A percentile compares a stretch with the other conserved stretches of the same genome.
These are phyloP conservation scores for Trichocladium uniseriatum DNA, from an alignment of 495 filamentous ascomycete species.

Conservation along the genomic window DNA sequence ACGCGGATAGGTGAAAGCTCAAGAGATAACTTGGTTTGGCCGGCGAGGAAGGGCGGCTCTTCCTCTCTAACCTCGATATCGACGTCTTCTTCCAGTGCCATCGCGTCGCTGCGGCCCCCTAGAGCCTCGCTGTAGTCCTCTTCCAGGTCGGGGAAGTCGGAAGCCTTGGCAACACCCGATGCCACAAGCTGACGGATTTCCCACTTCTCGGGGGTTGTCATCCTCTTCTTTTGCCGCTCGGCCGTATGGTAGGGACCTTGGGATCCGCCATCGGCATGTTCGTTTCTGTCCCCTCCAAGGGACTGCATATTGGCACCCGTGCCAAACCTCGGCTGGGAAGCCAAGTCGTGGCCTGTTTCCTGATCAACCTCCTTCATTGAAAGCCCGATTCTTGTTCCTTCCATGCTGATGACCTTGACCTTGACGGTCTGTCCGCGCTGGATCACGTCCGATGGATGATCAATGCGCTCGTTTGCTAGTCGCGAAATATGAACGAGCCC, in stretches of 20 bases:
- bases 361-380: constrained; percentile 99
- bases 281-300: constrained; percentile 30
- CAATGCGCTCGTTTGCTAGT: constrained; percentile 82
- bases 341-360: constrained; percentile 72
- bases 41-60: constrained; percentile 90
- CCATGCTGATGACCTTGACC: constrained; percentile 84
- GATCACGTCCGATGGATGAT: constrained; percentile 83
- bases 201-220: constrained; percentile 95
- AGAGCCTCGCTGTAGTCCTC: constrained; percentile 86
- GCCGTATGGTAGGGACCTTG: too few species aligned
- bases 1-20: constrained; percentile 93
- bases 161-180: constrained; percentile 83
- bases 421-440: constrained; percentile 75
- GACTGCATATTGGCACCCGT: constrained; percentile 80
- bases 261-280: too few species aligned
- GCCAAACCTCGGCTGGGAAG: constrained; percentile 69
- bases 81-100: constrained; percentile 93
- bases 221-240: constrained; percentile 75
- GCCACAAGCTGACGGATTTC: constrained; percentile 95
- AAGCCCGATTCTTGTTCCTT: constrained; percentile 68
- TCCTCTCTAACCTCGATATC: constrained; percentile 96
- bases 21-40: constrained; percentile 90
- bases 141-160: constrained; percentile 89
- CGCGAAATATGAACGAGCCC: constrained; percentile 94
- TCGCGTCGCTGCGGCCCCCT: constrained; percentile 75